These are phyloP conservation scores for Tulasnella sp. DNA, from an alignment of 768 basidiomycete species.

Conservation along the genomic window DNA sequence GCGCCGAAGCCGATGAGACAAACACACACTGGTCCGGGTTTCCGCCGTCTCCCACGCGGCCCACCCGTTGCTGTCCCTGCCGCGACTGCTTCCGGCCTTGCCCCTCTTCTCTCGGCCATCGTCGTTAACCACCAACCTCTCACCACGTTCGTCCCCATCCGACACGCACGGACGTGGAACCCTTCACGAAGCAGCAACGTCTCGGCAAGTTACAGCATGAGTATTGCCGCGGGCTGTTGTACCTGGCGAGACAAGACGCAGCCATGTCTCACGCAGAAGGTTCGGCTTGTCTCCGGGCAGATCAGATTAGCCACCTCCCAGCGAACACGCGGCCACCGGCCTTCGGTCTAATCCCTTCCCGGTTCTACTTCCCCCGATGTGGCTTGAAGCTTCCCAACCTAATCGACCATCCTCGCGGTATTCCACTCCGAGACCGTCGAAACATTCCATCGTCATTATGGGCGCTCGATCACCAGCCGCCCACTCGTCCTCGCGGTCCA, in stretches of 20 bases:
- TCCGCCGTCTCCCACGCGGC: conserved; percentile 11
- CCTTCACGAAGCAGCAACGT: not conserved
- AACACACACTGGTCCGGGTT: conserved; percentile 7
- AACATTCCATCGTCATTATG: not conserved
- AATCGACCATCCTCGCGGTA: not conserved
- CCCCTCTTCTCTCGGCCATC: not conserved
- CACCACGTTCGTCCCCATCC: not conserved
- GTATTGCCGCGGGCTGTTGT: not conserved
- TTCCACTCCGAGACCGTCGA: not conserved
- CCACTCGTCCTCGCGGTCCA: not conserved
- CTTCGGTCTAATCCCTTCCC: conserved; percentile 1
- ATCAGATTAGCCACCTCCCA: conserved; percentile 2
- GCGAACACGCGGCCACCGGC: conserved; percentile 3
- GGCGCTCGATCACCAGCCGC: not conserved
- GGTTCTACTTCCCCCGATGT: not conserved
- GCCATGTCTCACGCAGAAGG: not conserved
- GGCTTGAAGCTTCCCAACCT: conserved; percentile 3
- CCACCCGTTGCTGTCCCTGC: conserved; percentile 6
- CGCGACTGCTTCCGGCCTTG: not conserved
- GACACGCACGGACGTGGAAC: not conserved
- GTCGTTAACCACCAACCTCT: not conserved
- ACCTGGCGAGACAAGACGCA: not conserved
- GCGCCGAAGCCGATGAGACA: conserved; percentile 13
- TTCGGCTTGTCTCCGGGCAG: conserved; percentile 12
- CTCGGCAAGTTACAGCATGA: not conserved